Evolutionary conservation across 495 filamentous ascomycete genomes (phyloP), one percentile per base, ranked within the genome.

Genomic region (Aspergillus heteromorphus): DNA sequence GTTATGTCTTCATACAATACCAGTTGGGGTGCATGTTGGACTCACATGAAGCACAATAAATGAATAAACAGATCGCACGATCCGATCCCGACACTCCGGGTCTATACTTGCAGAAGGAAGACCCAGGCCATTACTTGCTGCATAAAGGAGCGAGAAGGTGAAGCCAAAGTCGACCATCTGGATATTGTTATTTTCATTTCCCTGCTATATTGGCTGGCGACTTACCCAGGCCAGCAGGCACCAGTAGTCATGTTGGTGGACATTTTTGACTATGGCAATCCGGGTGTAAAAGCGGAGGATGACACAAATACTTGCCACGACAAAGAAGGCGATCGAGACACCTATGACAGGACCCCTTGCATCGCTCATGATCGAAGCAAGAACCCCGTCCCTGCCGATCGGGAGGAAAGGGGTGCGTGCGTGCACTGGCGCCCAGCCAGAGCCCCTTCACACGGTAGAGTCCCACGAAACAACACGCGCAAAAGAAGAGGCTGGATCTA

Each of bases 211-310:
- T 27, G 23, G 23, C 7, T 27, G 23, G 23, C 23, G 40, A 73
- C 75, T 60, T 74, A 90, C 78, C 92, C 89, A 96, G 56, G 91
- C 89, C 53, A 89, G 40, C 21, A 91, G 63, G 55, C 96, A 95
- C 61, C 88, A 79, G 72, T 88, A 89, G 71, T 97, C 92, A 66
- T 95, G 89, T 64, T 75, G 74, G 23, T 77, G 78, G 11, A 91
- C 67, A 51, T 73, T 81, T 56, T 80, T 81, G 43, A 95, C 84
- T 30, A 97, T 84, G 25, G 79, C 83, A 42, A 83, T 75, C 21
- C 91, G 80, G 31, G 87, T 89, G 25, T 88, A 58, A 50, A 95
- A 76, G 17, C 91, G 81, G 2, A 87, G 77, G 19, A 75, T 75
- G 51, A 95, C 87, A 61, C 92, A 90, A 23, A 86, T 61, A 43